Percentiles rank a stretch among this genome's conserved stretches.
Conservation (phyloP, 2,329 filamentous ascomycete species). For the Scytalidium sp. region DNA sequence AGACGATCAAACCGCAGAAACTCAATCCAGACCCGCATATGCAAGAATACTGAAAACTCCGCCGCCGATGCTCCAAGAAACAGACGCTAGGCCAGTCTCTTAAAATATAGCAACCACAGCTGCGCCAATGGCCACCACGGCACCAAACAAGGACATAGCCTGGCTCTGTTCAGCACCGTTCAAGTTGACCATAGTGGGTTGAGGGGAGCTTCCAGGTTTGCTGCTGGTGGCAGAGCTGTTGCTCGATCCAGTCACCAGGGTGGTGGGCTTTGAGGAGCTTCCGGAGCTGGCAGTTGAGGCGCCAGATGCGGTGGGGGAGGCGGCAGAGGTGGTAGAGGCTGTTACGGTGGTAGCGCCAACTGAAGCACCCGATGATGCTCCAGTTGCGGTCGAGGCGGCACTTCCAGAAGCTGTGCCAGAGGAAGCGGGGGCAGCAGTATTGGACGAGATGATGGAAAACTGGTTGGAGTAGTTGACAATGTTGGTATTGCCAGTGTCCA, state of each 20-base stretch:
- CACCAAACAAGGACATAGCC: background rate
- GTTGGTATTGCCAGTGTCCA: constrained; percentile 17
- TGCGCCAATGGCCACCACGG: background rate
- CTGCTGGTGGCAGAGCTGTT: background rate
- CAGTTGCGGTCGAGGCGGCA: too few relatives aligned
- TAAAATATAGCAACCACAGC: background rate
- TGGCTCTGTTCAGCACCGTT: background rate
- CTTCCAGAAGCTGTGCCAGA: background rate
- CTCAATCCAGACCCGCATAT: too few relatives aligned
- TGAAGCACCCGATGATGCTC: too few relatives aligned
- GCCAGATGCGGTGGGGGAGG: background rate
- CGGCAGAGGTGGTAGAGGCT: background rate
- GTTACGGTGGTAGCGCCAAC: too few relatives aligned
- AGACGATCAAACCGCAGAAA: too few relatives aligned
- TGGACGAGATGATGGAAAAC: constrained; percentile 21
- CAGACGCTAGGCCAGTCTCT: too few relatives aligned
- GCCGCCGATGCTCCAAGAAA: too few relatives aligned
- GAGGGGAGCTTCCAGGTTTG: background rate
- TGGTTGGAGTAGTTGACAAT: constrained; percentile 22
- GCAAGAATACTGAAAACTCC: too few relatives aligned
- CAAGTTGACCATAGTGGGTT: background rate
- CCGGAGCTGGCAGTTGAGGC: background rate
- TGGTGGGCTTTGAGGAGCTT: background rate
- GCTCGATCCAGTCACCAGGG: background rate
- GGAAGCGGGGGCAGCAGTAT: constrained; percentile 7